A percentile compares a stretch with the other conserved stretches of the same genome.
Evolutionary conservation across 1,139 yeast genomes (phyloP).

Genomic region (Suhomyces yuchorum): DNA sequence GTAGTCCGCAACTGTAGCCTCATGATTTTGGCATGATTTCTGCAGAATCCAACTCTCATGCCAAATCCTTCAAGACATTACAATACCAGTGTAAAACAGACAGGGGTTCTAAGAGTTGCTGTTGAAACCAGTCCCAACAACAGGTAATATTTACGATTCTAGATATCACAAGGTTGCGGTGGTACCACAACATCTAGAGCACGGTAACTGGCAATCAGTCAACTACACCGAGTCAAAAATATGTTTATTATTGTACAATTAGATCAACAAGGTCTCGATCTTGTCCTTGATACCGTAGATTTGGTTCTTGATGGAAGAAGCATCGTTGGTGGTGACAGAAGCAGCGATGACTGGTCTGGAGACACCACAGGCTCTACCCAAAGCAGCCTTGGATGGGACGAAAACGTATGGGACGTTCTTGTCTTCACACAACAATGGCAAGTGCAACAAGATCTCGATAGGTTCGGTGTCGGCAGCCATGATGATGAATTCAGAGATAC

Average conservation of each 20-base stretch:
- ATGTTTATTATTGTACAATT: slow-evolving; percentile 24
- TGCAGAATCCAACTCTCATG: too few species aligned
- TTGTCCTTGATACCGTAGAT: slow-evolving; percentile 97
- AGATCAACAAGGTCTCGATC: slow-evolving; percentile 96
- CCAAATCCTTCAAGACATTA: too few species aligned
- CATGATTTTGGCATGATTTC: too few species aligned
- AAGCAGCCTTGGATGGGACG: slow-evolving; percentile 97
- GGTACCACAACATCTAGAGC: too few species aligned
- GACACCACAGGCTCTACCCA: slow-evolving; percentile 99
- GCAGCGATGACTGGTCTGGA: slow-evolving; percentile 99
- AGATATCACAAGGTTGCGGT: too few species aligned
- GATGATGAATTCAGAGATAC: slow-evolving; percentile 98
- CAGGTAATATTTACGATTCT: too few species aligned
- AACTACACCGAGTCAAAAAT: background rate
- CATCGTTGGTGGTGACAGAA: slow-evolving; percentile 97
- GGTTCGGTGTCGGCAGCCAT: slow-evolving; percentile 99
- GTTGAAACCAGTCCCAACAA: too few species aligned
- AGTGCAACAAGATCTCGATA: slow-evolving; percentile 94
- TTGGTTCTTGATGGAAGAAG: slow-evolving; percentile 96
- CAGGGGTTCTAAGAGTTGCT: too few species aligned
- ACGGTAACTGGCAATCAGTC: too few species aligned
- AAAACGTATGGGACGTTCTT: slow-evolving; percentile 99
- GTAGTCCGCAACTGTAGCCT: too few species aligned
- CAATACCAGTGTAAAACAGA: too few species aligned
- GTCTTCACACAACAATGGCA: slow-evolving; percentile 98